Evolutionary conservation across 805 yeast genomes (phyloP).

Genomic region (Hanseniaspora lachancei): DNA sequence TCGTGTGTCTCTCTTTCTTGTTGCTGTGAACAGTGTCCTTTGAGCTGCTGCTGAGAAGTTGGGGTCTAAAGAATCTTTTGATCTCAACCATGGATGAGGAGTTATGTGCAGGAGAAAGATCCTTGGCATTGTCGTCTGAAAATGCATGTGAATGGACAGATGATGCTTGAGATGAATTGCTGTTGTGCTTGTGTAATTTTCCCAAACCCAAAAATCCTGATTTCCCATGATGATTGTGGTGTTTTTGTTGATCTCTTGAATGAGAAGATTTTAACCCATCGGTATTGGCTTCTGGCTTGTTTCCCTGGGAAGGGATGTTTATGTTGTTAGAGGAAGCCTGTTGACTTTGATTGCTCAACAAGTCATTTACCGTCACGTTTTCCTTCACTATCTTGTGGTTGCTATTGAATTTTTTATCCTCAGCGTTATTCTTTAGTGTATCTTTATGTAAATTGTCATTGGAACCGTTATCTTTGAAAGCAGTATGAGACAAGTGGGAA

Average conservation of each 20-base stretch:
- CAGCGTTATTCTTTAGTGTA: background rate
- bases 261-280: background rate
- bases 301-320: background rate
- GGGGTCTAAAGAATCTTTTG: constrained; percentile 58
- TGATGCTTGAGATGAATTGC: constrained; percentile 11
- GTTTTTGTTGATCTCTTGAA: background rate
- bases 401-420: background rate
- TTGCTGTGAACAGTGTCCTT: constrained; percentile 16
- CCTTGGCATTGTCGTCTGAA: constrained; percentile 11
- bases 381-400: constrained; percentile 3
- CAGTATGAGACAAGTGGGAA: background rate
- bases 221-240: background rate
- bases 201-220: constrained; percentile 12
- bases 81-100: constrained; percentile 51
- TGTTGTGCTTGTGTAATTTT: constrained; percentile 8
- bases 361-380: constrained; percentile 9
- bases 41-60: constrained; percentile 16
- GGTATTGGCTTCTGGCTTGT: background rate
- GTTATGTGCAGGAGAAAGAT: background rate
- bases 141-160: constrained; percentile 12
- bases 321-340: background rate
- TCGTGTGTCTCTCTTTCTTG: constrained; percentile 1
- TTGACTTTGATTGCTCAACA: constrained; percentile 1
- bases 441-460: constrained; percentile 2
- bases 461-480: background rate